Conservation (phyloP, 2,329 filamentous ascomycete genomes). For the Aureobasidium sp. region DNA sequence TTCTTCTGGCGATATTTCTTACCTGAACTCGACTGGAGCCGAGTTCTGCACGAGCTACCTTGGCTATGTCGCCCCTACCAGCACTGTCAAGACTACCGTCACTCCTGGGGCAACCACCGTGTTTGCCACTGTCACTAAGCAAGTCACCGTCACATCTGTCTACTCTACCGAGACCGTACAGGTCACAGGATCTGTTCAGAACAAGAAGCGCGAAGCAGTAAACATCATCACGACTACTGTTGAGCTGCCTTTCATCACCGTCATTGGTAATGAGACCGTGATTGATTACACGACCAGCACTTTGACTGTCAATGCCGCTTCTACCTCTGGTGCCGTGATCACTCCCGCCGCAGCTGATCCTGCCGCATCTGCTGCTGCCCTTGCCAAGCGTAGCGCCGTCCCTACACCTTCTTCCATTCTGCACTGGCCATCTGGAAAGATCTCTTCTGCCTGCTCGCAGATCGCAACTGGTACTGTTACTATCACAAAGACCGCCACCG, state of each 20-base stretch:
- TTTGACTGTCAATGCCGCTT: not conserved
- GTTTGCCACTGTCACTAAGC: not conserved
- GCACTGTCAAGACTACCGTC: not conserved
- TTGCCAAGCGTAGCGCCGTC: not conserved
- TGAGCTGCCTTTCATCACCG: not conserved
- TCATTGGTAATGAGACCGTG: not conserved
- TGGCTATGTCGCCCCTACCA: not conserved
- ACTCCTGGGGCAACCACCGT: not conserved
- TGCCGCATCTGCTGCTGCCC: not conserved
- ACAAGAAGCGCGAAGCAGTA: not conserved
- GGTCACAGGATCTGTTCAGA: not conserved
- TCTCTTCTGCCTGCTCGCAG: slow-evolving; percentile 13
- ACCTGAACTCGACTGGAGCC: not conserved
- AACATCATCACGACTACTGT: slow-evolving; percentile 1
- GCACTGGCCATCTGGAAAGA: slow-evolving; percentile 7
- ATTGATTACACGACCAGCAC: not conserved
- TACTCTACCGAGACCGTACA: not conserved
- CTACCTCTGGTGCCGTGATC: not conserved
- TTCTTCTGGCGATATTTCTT: not conserved
- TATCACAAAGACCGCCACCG: not conserved
- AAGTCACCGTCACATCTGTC: not conserved
- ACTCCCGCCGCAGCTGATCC: not conserved
- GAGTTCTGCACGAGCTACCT: slow-evolving; percentile 5
- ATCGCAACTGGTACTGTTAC: slow-evolving; percentile 11
- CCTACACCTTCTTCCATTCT: slow-evolving; percentile 7